Evolutionary conservation across 768 basidiomycete genomes (phyloP).

Genomic region (Hydnomerulius pinastri): DNA sequence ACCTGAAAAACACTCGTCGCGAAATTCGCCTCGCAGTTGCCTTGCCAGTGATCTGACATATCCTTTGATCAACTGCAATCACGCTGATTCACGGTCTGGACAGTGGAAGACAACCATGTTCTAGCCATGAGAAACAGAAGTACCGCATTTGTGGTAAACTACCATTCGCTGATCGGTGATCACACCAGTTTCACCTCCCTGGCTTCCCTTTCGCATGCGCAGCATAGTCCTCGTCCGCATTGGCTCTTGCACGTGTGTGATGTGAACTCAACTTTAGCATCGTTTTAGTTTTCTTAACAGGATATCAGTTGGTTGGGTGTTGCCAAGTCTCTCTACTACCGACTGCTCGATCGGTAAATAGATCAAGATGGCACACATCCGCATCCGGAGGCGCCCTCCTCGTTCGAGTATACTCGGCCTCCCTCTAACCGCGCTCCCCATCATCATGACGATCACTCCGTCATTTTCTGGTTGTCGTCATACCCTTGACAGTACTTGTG

Average conservation of each 20-base stretch:
- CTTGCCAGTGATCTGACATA: background rate
- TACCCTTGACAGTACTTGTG: background rate
- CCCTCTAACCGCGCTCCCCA: background rate
- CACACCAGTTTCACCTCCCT: background rate
- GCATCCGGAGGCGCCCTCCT: background rate
- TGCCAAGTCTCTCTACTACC: background rate
- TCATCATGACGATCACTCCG: background rate
- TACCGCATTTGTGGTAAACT: background rate
- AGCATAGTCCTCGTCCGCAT: background rate
- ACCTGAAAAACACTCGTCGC: background rate
- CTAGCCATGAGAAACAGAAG: background rate
- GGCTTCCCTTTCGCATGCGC: constrained; percentile 2
- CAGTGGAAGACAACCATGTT: background rate
- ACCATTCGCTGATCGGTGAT: background rate
- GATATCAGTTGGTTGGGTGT: background rate
- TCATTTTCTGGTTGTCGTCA: background rate
- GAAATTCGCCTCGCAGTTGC: background rate
- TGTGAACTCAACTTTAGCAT: constrained; percentile 5
- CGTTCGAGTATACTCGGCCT: background rate
- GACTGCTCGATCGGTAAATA: background rate
- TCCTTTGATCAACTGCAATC: background rate
- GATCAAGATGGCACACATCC: background rate
- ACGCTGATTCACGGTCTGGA: too few species aligned
- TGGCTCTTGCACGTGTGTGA: background rate
- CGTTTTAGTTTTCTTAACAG: background rate